Percentiles rank a stretch among this genome's conserved stretches.
Conservation (phyloP, 108 stramenopile genomes). For the Parmales sp. region DNA sequence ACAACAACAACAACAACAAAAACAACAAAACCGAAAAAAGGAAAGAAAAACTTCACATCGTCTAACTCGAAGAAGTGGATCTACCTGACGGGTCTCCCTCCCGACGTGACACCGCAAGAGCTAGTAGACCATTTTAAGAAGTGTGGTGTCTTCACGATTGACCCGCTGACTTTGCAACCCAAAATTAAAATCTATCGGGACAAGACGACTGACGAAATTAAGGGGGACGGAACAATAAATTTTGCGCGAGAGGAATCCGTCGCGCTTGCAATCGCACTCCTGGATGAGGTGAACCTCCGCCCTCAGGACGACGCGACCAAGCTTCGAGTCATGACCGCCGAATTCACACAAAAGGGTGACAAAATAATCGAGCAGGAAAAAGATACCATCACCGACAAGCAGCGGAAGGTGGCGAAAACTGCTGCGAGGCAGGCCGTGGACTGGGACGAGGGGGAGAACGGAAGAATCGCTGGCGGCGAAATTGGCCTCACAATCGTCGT, state of each 20-base stretch:
- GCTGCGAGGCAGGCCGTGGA: slow-evolving; percentile 65
- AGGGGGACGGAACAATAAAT: slow-evolving; percentile 89
- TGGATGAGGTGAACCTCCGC: slow-evolving; percentile 44
- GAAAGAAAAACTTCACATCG: slow-evolving; percentile 58
- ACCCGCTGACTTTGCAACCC: slow-evolving; percentile 76
- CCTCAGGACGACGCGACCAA: neutral
- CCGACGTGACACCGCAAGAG: slow-evolving; percentile 62
- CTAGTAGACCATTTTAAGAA: slow-evolving; percentile 61
- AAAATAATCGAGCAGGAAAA: slow-evolving; percentile 17
- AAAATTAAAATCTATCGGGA: slow-evolving; percentile 80
- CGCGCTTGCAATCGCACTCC: slow-evolving; percentile 72
- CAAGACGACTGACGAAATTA: slow-evolving; percentile 43
- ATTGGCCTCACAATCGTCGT: slow-evolving; percentile 87
- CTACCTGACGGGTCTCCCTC: slow-evolving; percentile 77
- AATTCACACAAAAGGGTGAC: slow-evolving; percentile 54
- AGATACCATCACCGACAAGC: slow-evolving; percentile 21
- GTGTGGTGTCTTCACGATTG: slow-evolving; percentile 78
- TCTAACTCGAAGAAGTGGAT: slow-evolving; percentile 72
- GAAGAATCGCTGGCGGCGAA: slow-evolving; percentile 66
- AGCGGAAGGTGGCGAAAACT: slow-evolving; percentile 62
- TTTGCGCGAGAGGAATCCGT: slow-evolving; percentile 82
- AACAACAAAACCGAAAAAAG: slow-evolving; percentile 51
- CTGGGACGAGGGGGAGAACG: slow-evolving; percentile 72
- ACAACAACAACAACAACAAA: neutral
- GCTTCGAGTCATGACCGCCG: slow-evolving; percentile 46